Evolutionary conservation across 148 eudicot species (phyloP).

Genomic region (Camellia lanceoleosa): DNA sequence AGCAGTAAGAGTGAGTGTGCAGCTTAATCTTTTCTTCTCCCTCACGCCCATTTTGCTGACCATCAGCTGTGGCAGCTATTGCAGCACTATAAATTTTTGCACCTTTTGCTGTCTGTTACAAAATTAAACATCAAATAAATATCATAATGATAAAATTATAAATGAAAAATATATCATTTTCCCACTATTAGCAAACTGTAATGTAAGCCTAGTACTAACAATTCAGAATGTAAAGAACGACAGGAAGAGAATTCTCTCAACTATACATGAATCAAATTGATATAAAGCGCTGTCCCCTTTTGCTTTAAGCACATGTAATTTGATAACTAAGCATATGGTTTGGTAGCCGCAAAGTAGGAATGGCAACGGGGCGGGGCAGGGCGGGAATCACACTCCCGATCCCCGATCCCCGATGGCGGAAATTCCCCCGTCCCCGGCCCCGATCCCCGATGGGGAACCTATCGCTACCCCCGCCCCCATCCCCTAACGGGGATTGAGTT

Average conservation of each 20-base stretch:
- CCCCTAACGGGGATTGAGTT: too few relatives aligned
- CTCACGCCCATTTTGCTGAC: slow-evolving; percentile 50
- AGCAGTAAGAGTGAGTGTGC: slow-evolving; percentile 96
- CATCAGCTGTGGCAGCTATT: slow-evolving; percentile 77
- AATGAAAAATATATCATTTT: neutral
- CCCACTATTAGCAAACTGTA: neutral
- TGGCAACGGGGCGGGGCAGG: too few relatives aligned
- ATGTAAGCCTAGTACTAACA: neutral
- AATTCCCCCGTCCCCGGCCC: too few relatives aligned
- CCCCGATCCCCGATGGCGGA: too few relatives aligned
- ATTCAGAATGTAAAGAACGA: neutral
- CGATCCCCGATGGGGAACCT: too few relatives aligned
- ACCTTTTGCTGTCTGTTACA: slow-evolving; percentile 78
- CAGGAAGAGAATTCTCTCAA: neutral
- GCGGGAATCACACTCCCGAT: too few relatives aligned
- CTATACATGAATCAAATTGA: neutral
- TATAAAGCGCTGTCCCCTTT: neutral
- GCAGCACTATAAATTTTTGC: slow-evolving; percentile 90
- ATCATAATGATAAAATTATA: neutral
- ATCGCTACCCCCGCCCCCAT: too few relatives aligned
- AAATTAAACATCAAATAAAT: slow-evolving; percentile 10
- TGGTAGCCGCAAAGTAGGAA: neutral
- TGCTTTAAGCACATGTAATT: neutral
- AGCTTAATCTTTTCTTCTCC: slow-evolving; percentile 91
- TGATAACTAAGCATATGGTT: neutral